Evolutionary conservation across 306 rosid species (phyloP), one percentile per base, ranked within the genome.

Genomic region (Prunus mira): DNA sequence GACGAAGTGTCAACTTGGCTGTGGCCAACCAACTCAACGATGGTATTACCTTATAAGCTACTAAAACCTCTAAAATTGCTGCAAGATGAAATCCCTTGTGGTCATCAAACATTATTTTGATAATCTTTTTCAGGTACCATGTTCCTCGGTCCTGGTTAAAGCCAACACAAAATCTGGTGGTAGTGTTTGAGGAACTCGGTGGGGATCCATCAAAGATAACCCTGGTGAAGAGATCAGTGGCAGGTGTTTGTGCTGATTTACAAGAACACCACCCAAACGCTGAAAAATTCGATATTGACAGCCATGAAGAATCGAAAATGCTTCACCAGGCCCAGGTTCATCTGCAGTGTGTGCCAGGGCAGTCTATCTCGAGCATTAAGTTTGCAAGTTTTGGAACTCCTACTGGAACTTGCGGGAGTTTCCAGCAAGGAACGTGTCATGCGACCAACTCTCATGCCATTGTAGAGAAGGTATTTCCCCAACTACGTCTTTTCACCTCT

Each of bases 121-220:
- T 43, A 72, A 47, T 30, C 45, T 68, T 77, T 72, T 77, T n/a
- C 83, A 94, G 98, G 98, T 95, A 95, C 66, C 98, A 96, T 24
- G 89, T 96, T 78, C 99, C 99, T 20, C 86, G 97, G 75, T 89
- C 99, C 22, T 96, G 99, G 99, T 86, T 96, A 74, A 96, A 83
- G 84, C 93, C 99, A 76, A 89, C 88, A n/a, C 63, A 76, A 12
- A 96, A 96, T 65, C 68, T 92, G 81, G 28, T 96, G 55, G 93
- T 96, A 30, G 76, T 91, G 28, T 89, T 96, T 67, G 98, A 96
- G 86, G 99, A 96, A 81, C 87, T 96, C n/a, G 99, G 98, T 0
- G 99, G 99, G 15, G 90, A 93, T 81, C 91, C 92, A 47, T 83
- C 88, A 61, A 91, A 86, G 86, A 91, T 91, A 68, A 76, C 93